Evolutionary conservation across 2,329 filamentous ascomycete genomes (phyloP), one percentile per base, ranked within the genome.

Genomic region (Ascochyta clinopodiicola): DNA sequence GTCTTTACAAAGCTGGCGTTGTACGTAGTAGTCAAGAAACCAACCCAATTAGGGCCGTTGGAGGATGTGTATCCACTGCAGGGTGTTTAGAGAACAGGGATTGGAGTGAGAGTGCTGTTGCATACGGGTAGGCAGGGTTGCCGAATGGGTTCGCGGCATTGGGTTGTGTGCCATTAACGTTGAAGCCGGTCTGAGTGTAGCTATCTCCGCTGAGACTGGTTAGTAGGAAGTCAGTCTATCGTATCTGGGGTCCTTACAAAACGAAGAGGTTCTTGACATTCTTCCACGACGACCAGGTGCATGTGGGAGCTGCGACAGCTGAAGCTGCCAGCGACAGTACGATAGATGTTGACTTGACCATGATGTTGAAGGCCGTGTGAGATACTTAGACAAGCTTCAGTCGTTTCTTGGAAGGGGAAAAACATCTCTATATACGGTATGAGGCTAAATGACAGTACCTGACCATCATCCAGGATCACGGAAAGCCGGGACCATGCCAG

Each of bases 151-250:
- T 85, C 6, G 73, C 70, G 4, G 77, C 60, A 7, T 78, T 81
- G 1, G 87, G 85, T 34, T 85, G 80, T 0, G 78, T 71, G 21
- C 78, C 76, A 10, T 74, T 79, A 37, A 81, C 74, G 55, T 86
- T 74, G 72, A 89, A 89, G 8, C 82, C 82, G 2, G 83, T 86
- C 57, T 82, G 80, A 1, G 83, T 83, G 72, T 86, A 87, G 2
- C 83, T 86, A 64, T 87, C 82, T 37, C 85, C 84, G 61, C 82
- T 83, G 49, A 8, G 1, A 6, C 4, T 13, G 21, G 43, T 66
- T 9, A 62, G 58, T 51, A 24, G 10, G 9, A 17, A n/a, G 8
- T 2, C 9, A 7, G 0, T 25, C 13, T 2, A 29, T 12, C 25
- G 2, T 22, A 12, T 6, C 12, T 15, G 21, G 1, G 24, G 3